Evolutionary conservation across 495 filamentous ascomycete genomes (phyloP).

Genomic region (Annulohypoxylon nitens): DNA sequence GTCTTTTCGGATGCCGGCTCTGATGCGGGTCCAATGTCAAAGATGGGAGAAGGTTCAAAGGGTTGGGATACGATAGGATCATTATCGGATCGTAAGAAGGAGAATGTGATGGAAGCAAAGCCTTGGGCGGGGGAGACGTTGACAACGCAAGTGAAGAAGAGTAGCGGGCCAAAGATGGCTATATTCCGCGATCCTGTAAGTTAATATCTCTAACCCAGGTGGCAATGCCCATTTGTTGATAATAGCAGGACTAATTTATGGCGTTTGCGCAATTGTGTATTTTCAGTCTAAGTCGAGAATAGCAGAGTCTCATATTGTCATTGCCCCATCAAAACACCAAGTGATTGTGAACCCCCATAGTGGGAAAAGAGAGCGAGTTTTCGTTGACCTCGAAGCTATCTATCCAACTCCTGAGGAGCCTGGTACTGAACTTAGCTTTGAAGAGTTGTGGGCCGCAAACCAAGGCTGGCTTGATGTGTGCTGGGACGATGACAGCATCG

Average conservation of each 20-base stretch:
- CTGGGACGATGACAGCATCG: conserved; percentile 70
- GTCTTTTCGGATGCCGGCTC: conserved; percentile 87
- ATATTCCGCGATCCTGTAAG: conserved; percentile 98
- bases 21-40: conserved; percentile 61
- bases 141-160: conserved; percentile 84
- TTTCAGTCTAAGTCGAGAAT: conserved; percentile 67
- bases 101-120: conserved; percentile 87
- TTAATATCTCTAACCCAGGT: conserved; percentile 53
- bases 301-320: conserved; percentile 63
- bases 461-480: conserved; percentile 81
- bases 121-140: conserved; percentile 94
- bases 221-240: conserved; percentile 80
- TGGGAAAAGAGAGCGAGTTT: conserved; percentile 84
- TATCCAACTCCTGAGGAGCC: conserved; percentile 81
- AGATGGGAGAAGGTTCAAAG: conserved; percentile 65
- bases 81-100: conserved; percentile 88
- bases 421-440: conserved; percentile 82
- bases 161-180: conserved; percentile 81
- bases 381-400: conserved; percentile 84
- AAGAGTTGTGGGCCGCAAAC: conserved; percentile 85
- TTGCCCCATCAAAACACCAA: conserved; percentile 70
- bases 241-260: conserved; percentile 94
- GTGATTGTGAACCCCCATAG: conserved; percentile 81
- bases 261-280: conserved; percentile 64
- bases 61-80: conserved; percentile 96